Evolutionary conservation across 257 asterid genomes (phyloP).

Genomic region (Forsythia viridissima): DNA sequence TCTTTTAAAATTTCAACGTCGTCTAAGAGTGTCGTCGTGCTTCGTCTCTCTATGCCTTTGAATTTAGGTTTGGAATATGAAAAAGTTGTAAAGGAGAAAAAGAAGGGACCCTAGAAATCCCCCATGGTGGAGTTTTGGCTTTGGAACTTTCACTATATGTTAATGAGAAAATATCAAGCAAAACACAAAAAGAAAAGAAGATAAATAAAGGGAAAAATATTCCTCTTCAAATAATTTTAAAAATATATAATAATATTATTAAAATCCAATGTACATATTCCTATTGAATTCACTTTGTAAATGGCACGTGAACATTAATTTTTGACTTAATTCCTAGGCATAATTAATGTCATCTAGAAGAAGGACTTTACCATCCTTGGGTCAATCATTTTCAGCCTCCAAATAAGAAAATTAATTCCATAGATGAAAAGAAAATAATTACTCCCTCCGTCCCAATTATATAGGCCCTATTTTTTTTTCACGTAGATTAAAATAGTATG

Average conservation of each 20-base stretch:
- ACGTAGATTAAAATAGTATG: no score
- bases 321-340: not conserved
- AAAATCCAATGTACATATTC: not conserved
- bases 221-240: not conserved
- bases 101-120: constrained; percentile 31
- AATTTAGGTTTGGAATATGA: constrained; percentile 35
- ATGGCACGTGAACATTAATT: not conserved
- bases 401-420: not conserved
- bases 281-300: not conserved
- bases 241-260: not conserved
- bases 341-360: not conserved
- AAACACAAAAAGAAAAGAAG: not conserved
- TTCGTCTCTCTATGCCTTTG: constrained; percentile 28
- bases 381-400: not conserved
- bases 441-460: no score
- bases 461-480: no score
- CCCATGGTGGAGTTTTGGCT: constrained; percentile 25
- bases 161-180: not conserved
- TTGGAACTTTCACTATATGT: not conserved
- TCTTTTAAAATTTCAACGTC: not conserved
- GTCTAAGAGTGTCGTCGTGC: not conserved
- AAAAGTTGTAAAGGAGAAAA: constrained; percentile 27
- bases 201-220: not conserved
- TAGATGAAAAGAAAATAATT: not conserved
- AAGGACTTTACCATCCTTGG: not conserved